Percentiles rank a stretch among this genome's conserved stretches.
phyloP scores from a whole-genome alignment of 495 filamentous ascomycete genomes.

The Xylaria intraflava region DNA sequence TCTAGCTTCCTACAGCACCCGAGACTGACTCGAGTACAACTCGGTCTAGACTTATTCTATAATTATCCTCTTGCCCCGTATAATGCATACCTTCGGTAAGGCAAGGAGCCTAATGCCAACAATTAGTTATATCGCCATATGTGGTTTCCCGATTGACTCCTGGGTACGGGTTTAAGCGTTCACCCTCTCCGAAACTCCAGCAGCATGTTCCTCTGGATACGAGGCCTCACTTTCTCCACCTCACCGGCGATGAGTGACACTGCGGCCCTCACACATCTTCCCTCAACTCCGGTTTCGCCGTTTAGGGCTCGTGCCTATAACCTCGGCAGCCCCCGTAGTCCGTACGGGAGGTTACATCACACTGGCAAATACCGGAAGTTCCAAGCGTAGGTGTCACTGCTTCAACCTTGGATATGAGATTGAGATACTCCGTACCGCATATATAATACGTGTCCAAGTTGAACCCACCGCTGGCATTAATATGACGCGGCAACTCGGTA shows the following conservation, averaged over 20 bases:
- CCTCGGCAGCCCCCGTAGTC: constrained; percentile 4
- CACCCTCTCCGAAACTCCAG: no score
- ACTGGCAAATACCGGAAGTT: background rate
- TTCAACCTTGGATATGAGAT: background rate
- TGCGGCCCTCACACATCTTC: background rate
- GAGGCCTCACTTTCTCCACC: background rate
- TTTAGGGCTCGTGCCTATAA: background rate
- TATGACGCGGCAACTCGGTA: background rate
- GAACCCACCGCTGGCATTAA: background rate
- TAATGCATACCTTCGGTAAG: no score
- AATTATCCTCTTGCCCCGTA: no score
- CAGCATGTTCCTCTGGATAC: constrained; percentile 3
- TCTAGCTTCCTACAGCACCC: no score
- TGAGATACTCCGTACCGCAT: background rate
- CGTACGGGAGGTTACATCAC: background rate
- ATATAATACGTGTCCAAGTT: background rate
- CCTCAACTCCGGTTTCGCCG: background rate
- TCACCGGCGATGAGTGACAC: background rate
- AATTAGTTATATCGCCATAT: background rate
- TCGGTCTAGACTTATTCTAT: no score
- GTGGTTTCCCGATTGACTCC: background rate
- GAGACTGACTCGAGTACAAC: no score
- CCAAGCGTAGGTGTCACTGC: background rate
- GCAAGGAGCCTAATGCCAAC: no score
- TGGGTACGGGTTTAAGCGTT: background rate